A percentile compares a stretch with the other conserved stretches of the same genome.
Conservation (phyloP, 108 stramenopile species). For the Cyclotella baltica region DNA sequence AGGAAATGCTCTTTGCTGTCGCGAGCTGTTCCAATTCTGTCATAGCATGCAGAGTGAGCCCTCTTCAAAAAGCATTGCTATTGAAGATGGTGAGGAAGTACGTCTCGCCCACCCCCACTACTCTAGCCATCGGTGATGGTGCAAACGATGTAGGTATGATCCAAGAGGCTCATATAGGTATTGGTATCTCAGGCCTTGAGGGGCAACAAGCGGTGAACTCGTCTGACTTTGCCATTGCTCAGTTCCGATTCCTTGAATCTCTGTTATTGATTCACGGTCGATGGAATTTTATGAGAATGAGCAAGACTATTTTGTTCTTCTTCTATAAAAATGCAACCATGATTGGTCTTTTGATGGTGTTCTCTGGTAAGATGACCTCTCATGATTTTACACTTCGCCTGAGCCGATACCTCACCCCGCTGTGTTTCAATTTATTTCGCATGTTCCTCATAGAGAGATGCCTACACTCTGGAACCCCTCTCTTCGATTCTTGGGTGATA, state of each 20-base stretch:
- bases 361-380: constrained; percentile 34
- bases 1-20: constrained; percentile 86
- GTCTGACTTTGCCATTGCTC: constrained; percentile 94
- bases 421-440: too few relatives aligned
- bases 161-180: constrained; percentile 93
- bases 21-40: constrained; percentile 88
- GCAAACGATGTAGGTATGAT: constrained; percentile 99
- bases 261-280: constrained; percentile 97
- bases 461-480: constrained; percentile 83
- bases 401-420: not conserved
- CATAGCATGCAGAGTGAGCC: constrained; percentile 96
- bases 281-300: constrained; percentile 93
- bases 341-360: constrained; percentile 79
- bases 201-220: constrained; percentile 97
- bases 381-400: not conserved
- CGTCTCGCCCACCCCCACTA: constrained; percentile 89
- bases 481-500: constrained; percentile 87
- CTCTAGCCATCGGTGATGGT: constrained; percentile 97
- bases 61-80: constrained; percentile 92
- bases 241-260: constrained; percentile 90
- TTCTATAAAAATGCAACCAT: constrained; percentile 99
- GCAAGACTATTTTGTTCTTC: constrained; percentile 91
- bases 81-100: constrained; percentile 88
- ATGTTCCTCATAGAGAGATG: constrained; percentile 40
- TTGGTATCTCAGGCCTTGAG: constrained; percentile 96